These are phyloP conservation scores for Balakata baccata DNA, from an alignment of 345 rosid species.

Conservation along the genomic window DNA sequence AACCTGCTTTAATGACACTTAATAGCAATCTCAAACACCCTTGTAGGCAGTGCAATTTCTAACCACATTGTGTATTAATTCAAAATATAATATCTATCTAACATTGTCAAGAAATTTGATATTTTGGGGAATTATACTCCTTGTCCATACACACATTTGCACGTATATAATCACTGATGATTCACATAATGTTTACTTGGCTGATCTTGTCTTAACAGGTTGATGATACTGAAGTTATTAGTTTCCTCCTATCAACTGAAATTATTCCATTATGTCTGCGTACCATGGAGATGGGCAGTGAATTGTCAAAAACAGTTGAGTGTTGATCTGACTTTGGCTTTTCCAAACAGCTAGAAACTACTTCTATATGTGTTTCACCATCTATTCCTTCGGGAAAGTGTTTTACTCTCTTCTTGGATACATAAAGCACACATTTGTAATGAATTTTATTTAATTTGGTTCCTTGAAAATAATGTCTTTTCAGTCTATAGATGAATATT, in stretches of 20 bases:
- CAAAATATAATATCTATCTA: neutral
- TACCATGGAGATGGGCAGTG: slow-evolving; percentile 99
- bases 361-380: neutral
- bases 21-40: too few relatives aligned
- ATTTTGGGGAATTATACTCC: too few relatives aligned
- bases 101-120: too few relatives aligned
- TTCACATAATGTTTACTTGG: neutral
- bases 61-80: too few relatives aligned
- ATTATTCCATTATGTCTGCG: slow-evolving; percentile 90
- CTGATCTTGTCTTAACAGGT: slow-evolving; percentile 45
- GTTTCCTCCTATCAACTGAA: slow-evolving; percentile 95
- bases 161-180: neutral
- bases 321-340: slow-evolving; percentile 9
- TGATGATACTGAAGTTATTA: slow-evolving; percentile 94
- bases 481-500: neutral
- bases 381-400: neutral
- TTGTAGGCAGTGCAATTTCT: neutral
- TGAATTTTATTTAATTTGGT: neutral
- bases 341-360: neutral
- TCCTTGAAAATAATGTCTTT: neutral
- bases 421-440: neutral
- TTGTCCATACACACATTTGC: too few relatives aligned
- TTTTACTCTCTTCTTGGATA: neutral
- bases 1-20: too few relatives aligned
- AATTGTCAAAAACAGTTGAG: slow-evolving; percentile 92